Evolutionary conservation across 2,329 filamentous ascomycete genomes (phyloP).

Genomic region (Colletotrichum musicola): DNA sequence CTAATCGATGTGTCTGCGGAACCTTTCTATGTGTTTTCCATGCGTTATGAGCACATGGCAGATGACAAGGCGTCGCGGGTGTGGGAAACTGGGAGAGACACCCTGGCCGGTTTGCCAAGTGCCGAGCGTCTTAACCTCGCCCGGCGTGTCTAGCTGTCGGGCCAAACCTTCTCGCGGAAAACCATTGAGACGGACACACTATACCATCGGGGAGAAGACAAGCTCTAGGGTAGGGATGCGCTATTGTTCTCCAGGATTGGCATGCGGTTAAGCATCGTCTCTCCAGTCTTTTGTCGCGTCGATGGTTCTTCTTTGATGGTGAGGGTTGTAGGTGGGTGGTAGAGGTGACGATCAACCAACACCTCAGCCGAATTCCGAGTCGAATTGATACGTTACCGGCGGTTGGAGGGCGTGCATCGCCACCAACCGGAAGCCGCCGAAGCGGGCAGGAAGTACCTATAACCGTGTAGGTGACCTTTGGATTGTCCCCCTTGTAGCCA

Average conservation of each 20-base stretch:
- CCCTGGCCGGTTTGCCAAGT: neutral
- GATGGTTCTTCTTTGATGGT: too few relatives aligned
- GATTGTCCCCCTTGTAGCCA: too few relatives aligned
- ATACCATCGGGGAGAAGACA: neutral
- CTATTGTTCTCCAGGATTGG: constrained; percentile 3
- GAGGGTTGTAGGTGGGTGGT: neutral
- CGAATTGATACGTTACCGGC: too few relatives aligned
- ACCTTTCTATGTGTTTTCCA: neutral
- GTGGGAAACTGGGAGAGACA: neutral
- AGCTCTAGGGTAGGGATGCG: neutral
- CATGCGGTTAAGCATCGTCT: constrained; percentile 2
- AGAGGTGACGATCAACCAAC: neutral
- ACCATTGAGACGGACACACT: neutral
- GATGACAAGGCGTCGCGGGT: neutral
- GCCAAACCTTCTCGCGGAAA: too few relatives aligned
- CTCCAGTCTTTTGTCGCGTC: neutral
- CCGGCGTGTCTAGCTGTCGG: too few relatives aligned
- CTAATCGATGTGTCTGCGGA: neutral
- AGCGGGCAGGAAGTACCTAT: neutral
- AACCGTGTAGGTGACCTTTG: too few relatives aligned
- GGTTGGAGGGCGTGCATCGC: too few relatives aligned
- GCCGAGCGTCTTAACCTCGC: constrained; percentile 4
- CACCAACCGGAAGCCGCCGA: constrained; percentile 11
- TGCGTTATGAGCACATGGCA: neutral
- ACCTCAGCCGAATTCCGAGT: neutral